Evolutionary conservation across 805 yeast genomes (phyloP).

Genomic region (Ogataea ganodermae): DNA sequence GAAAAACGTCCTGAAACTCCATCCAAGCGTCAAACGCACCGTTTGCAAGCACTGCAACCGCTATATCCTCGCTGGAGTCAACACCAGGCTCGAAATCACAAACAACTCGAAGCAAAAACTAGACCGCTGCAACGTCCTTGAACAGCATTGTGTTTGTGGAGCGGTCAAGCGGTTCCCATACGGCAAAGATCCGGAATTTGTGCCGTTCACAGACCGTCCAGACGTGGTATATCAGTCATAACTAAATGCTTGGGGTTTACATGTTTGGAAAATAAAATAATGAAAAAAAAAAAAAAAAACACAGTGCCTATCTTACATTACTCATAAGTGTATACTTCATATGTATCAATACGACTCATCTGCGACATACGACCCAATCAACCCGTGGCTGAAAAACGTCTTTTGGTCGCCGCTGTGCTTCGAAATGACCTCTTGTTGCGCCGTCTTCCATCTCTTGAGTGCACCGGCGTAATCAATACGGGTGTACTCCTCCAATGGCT

Average conservation of each 20-base stretch:
- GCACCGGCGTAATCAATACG: constrained; percentile 65
- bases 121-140: constrained; percentile 47
- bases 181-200: constrained; percentile 54
- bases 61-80: constrained; percentile 50
- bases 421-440: constrained; percentile 15
- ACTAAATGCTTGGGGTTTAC: too few relatives aligned
- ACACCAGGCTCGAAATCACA: constrained; percentile 40
- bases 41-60: constrained; percentile 69
- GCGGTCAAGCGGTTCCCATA: constrained; percentile 57
- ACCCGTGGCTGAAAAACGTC: constrained; percentile 22
- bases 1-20: constrained; percentile 63
- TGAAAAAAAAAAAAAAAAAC: not conserved
- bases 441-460: constrained; percentile 38
- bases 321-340: constrained; percentile 6
- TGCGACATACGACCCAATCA: constrained; percentile 22
- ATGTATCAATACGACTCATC: constrained; percentile 23
- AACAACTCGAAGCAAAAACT: constrained; percentile 41
- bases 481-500: constrained; percentile 55
- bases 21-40: constrained; percentile 66
- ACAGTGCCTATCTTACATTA: constrained; percentile 6
- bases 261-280: too few relatives aligned
- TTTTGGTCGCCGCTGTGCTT: constrained; percentile 22
- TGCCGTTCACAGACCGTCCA: constrained; percentile 44
- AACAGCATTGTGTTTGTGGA: constrained; percentile 57
- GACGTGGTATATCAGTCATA: not conserved